These are phyloP conservation scores for Sherardia arvensis DNA, from an alignment of 257 asterid genomes.

Conservation along the genomic window DNA sequence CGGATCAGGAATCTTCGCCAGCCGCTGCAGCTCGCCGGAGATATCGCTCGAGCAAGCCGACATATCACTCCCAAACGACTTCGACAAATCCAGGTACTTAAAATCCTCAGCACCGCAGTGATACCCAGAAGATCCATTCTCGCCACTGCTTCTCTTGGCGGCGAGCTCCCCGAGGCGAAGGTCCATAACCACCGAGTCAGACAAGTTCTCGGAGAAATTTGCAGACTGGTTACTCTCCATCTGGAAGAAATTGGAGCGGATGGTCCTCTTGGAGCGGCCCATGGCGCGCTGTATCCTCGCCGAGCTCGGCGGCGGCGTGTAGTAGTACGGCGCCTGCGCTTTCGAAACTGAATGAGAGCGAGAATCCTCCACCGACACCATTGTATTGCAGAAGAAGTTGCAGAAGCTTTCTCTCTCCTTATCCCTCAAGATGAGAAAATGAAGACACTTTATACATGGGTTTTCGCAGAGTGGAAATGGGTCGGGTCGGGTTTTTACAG, in stretches of 20 bases:
- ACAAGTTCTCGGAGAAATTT: conserved; percentile 37
- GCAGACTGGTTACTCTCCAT: conserved; percentile 23
- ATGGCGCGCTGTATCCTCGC: conserved; percentile 21
- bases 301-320: conserved; percentile 27
- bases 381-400: neutral
- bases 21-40: conserved; percentile 84
- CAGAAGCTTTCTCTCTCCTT: neutral
- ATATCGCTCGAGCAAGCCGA: conserved; percentile 87
- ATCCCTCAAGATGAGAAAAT: neutral
- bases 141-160: conserved; percentile 23
- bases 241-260: conserved; percentile 50
- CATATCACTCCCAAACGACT: conserved; percentile 70
- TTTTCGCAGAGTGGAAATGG: neutral
- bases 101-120: conserved; percentile 33
- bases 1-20: conserved; percentile 47
- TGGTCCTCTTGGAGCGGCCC: conserved; percentile 49
- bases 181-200: conserved; percentile 63
- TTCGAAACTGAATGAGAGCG: conserved; percentile 12
- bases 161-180: conserved; percentile 67
- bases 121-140: conserved; percentile 21
- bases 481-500: neutral
- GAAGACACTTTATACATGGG: neutral
- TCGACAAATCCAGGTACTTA: conserved; percentile 36
- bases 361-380: conserved; percentile 32
- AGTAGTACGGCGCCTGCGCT: conserved; percentile 19